Base-by-base conservation (phyloP, 139 green algal genomes). In the Tetradesmus obliquus region DNA sequence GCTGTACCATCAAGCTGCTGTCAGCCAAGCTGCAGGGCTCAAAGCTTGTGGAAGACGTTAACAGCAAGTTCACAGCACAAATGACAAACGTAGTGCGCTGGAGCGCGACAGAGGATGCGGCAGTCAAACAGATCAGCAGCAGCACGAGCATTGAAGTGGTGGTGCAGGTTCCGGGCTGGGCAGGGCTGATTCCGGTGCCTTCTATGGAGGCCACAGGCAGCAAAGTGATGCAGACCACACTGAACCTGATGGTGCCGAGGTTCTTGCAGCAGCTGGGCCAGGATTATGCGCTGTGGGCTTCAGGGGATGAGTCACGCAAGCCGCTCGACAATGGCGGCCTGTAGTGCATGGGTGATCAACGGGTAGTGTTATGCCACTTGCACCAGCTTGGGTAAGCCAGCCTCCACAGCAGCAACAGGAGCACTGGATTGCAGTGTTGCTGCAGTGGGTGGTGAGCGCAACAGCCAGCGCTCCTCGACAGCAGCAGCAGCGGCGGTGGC, bases 81-180 rank as follows among this genome's bases (percentile, higher is more conserved):
- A 98, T 98, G 96, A 97, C 94, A 3, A 98, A 98, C 84, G 90
- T 95, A 51, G 96, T 98, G 72, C 92, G 91, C 9, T 98, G 89
- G 89, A 79, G 20, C 7, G 53, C 62, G 4, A 92, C 89, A 58
- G 62, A 80, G 53, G 81, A 92, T 3, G 74, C 86, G 22, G 87
- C 66, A 22, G 69, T 72, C 6, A 89, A 89, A 55, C 60, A 91
- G 22, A 94, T 96, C 82, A 74, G 85, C 54, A 94, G 92, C 88
- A 88, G 94, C 80, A 95, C 92, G 20, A 93, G 60, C 15, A 91
- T 96, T 24, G 60, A 94, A 81, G 94, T 96, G 3, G 69, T 54
- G 54, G 79, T 95, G n/a, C 85, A 94, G 74, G 91, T 95, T 0
- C 95, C 95, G 1, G 57, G 66, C 5, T 95, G 92, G 93, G 90